Evolutionary conservation across 2,329 filamentous ascomycete genomes (phyloP).

Genomic region (Ploettnerulaceae sp.): DNA sequence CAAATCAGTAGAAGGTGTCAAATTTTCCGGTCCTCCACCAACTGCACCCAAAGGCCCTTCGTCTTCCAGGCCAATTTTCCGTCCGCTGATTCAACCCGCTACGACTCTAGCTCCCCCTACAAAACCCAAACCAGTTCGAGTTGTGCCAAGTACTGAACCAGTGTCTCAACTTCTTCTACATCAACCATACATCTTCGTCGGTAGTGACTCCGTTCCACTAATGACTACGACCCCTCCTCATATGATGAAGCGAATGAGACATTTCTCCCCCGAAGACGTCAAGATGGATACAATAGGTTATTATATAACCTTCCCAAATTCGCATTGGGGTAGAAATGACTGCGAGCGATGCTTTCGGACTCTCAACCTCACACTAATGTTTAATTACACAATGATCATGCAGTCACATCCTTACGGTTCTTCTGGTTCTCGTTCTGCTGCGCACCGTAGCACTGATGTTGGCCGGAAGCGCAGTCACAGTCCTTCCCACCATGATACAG

Average conservation of each 20-base stretch:
- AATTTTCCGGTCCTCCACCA: slow-evolving; percentile 63
- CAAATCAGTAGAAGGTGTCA: slow-evolving; percentile 38
- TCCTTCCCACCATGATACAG: slow-evolving; percentile 38
- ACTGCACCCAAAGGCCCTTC: slow-evolving; percentile 79
- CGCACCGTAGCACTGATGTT: slow-evolving; percentile 13
- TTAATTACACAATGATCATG: slow-evolving; percentile 92
- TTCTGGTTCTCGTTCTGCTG: slow-evolving; percentile 17
- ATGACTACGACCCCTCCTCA: slow-evolving; percentile 81
- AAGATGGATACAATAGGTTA: slow-evolving; percentile 82
- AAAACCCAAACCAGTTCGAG: slow-evolving; percentile 45
- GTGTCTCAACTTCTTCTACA: slow-evolving; percentile 66
- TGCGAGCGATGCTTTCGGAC: slow-evolving; percentile 73
- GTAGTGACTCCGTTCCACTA: slow-evolving; percentile 81
- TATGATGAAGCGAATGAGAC: slow-evolving; percentile 82
- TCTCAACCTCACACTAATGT: slow-evolving; percentile 77
- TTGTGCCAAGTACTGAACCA: slow-evolving; percentile 53
- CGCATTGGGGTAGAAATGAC: slow-evolving; percentile 69
- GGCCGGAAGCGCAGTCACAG: slow-evolving; percentile 37
- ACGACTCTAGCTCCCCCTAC: slow-evolving; percentile 36
- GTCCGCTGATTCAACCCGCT: slow-evolving; percentile 20
- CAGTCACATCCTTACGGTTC: slow-evolving; percentile 54
- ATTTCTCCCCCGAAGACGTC: slow-evolving; percentile 75
- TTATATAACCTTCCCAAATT: slow-evolving; percentile 85
- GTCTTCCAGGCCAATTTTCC: slow-evolving; percentile 29
- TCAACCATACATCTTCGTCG: slow-evolving; percentile 86